Conservation (phyloP, 345 rosid species). For the Gossypium thurberi region DNA sequence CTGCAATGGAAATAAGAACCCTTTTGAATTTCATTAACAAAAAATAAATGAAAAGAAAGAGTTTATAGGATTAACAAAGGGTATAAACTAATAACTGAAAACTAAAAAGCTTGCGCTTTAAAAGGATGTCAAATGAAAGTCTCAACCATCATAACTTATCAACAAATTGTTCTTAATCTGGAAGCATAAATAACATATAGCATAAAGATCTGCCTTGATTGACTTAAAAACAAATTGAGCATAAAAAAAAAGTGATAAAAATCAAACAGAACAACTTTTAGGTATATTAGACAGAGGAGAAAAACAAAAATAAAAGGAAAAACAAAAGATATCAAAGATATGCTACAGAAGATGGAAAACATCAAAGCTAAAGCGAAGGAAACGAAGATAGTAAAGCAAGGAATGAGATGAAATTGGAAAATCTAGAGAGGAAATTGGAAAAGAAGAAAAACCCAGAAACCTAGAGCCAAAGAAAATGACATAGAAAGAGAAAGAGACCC, state of each 20-base stretch:
- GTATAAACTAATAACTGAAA: background rate
- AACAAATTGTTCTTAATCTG: background rate
- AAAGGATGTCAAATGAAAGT: background rate
- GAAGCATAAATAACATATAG: background rate
- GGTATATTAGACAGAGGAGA: too few relatives aligned
- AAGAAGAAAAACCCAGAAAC: constrained; percentile 11
- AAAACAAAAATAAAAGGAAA: background rate
- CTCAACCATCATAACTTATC: background rate
- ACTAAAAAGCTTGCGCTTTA: background rate
- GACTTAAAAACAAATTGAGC: background rate
- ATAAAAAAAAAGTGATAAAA: background rate
- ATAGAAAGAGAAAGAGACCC: background rate
- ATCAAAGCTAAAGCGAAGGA: too few relatives aligned
- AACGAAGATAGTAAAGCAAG: background rate
- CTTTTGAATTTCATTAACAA: background rate
- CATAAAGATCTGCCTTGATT: background rate
- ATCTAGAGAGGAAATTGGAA: constrained; percentile 16
- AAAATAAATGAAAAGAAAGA: background rate
- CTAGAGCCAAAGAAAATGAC: background rate
- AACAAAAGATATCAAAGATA: too few relatives aligned
- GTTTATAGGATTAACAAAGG: background rate
- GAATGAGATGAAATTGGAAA: constrained; percentile 1
- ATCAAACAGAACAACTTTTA: background rate
- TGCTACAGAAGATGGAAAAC: background rate
- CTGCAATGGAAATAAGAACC: constrained; percentile 14